Conservation (phyloP, 441 rosid species). For the Rhodomyrtus psidioides region DNA sequence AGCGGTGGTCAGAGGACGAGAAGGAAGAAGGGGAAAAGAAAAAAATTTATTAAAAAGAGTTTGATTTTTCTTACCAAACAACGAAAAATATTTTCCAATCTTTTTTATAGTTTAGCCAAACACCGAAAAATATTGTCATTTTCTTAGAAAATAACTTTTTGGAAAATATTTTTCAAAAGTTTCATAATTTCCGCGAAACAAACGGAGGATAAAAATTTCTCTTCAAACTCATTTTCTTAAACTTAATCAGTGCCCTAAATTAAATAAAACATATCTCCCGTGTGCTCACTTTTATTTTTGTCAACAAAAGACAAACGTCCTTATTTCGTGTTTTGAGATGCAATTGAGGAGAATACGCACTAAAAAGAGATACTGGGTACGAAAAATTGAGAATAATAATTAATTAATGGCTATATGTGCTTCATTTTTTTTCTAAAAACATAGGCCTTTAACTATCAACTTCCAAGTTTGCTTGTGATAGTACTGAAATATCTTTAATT, state of each 20-base stretch:
- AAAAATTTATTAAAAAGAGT: no score
- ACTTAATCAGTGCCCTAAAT: not conserved
- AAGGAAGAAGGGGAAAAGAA: no score
- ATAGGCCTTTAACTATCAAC: not conserved
- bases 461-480: not conserved
- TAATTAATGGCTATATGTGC: not conserved
- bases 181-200: no score
- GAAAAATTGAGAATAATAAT: not conserved
- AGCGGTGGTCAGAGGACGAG: no score
- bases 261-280: not conserved
- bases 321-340: not conserved
- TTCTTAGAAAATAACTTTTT: no score
- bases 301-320: not conserved
- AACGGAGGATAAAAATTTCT: not conserved
- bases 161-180: no score
- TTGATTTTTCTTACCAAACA: no score
- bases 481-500: not conserved
- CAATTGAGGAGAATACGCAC: not conserved
- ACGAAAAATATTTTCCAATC: no score
- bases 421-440: not conserved
- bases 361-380: not conserved
- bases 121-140: no score
- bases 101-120: no score
- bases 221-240: not conserved
- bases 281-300: not conserved